Percentiles rank a stretch among this genome's conserved stretches.
phyloP scores from a whole-genome alignment of 257 asterid genomes.

The Solanum appendiculatum region DNA sequence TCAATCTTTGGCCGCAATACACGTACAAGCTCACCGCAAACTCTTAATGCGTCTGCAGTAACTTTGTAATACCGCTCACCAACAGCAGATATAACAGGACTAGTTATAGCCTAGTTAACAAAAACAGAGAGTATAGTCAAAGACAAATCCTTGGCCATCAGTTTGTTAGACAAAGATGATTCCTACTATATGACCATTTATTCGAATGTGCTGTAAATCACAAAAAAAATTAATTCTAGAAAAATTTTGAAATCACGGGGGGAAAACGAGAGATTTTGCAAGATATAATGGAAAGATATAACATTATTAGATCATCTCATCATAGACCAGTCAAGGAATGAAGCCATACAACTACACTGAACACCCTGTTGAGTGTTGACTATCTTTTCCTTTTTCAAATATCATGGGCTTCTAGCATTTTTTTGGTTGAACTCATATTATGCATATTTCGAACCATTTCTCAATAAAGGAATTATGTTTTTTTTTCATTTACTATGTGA shows the following conservation, averaged over 20 bases:
- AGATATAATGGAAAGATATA: neutral
- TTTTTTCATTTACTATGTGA: neutral
- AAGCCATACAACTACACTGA: neutral
- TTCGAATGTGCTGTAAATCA: neutral
- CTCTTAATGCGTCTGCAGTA: slow-evolving; percentile 97
- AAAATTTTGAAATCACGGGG: neutral
- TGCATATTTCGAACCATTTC: neutral
- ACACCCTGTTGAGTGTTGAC: neutral
- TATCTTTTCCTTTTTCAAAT: neutral
- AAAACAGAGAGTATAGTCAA: neutral
- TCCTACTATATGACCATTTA: neutral
- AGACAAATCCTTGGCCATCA: neutral
- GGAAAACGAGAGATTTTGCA: neutral
- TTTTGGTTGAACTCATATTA: neutral
- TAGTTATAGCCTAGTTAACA: slow-evolving; percentile 63
- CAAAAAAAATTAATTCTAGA: neutral
- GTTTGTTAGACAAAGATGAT: neutral
- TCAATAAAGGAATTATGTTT: neutral
- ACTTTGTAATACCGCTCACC: slow-evolving; percentile 97
- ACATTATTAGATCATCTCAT: neutral
- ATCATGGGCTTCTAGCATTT: neutral
- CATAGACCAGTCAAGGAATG: neutral
- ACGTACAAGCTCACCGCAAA: slow-evolving; percentile 95
- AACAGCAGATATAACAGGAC: slow-evolving; percentile 88
- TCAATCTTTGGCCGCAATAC: slow-evolving; percentile 80